These are phyloP conservation scores for Nitzschia inconspicua DNA, from an alignment of 108 stramenopile species.

Conservation along the genomic window DNA sequence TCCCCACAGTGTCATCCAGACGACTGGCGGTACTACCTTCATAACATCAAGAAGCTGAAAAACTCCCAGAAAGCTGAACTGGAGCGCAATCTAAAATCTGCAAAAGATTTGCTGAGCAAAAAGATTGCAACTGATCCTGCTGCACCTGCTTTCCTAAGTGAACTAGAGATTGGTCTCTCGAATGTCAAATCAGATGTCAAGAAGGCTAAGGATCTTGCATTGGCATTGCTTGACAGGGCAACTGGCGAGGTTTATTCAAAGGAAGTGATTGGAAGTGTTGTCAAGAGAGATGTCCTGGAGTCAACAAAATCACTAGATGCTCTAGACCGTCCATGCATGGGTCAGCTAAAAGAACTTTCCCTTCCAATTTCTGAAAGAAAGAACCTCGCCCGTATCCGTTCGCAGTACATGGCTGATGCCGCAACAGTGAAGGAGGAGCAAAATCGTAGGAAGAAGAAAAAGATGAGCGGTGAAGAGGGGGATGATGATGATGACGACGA, in stretches of 20 bases:
- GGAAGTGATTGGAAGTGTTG: constrained; percentile 2
- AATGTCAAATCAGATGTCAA: constrained; percentile 23
- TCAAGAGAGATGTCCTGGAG: constrained; percentile 7
- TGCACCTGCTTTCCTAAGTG: constrained; percentile 10
- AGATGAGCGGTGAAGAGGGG: constrained; percentile 56
- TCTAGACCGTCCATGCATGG: constrained; percentile 28
- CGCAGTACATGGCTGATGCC: constrained; percentile 81
- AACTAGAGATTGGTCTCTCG: constrained; percentile 41
- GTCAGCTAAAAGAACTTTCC: constrained; percentile 39
- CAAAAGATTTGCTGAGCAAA: constrained; percentile 20
- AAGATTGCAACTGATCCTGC: neutral
- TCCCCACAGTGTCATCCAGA: constrained; percentile 40
- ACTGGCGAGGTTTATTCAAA: constrained; percentile 39
- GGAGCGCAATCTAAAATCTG: constrained; percentile 22
- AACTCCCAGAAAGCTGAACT: neutral
- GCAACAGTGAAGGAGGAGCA: constrained; percentile 71
- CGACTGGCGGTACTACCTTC: constrained; percentile 70
- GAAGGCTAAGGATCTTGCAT: constrained; percentile 32
- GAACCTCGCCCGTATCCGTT: constrained; percentile 44
- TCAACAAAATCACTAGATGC: constrained; percentile 16
- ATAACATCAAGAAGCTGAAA: constrained; percentile 52
- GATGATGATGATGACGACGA: constrained; percentile 84
- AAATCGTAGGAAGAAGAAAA: constrained; percentile 55
- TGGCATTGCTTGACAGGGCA: constrained; percentile 43
- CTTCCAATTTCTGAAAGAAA: constrained; percentile 53